Evolutionary conservation across 75 land plant genomes (phyloP), one percentile per base, ranked within the genome.

Genomic region (Selaginella moellendorffii): DNA sequence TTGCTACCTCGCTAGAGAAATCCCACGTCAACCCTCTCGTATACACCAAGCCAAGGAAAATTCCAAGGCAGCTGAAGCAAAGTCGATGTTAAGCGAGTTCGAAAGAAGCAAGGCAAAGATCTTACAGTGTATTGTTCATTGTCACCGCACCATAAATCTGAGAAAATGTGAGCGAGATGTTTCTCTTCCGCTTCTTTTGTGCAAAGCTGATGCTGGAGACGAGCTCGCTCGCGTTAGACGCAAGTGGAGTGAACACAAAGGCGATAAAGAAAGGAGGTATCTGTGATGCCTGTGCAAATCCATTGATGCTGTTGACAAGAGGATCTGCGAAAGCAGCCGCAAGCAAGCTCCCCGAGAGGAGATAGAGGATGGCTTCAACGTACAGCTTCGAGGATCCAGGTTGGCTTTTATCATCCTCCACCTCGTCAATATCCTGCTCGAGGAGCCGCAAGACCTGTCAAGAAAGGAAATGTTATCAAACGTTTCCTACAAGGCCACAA

Each of bases 231-330:
- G 75, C 69, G 54, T 73, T 73, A 1, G 75, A 67, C 51, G 75
- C 75, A 26, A 73, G 30, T 24, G 75, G 75, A 28, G 70, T 67
- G 0, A 68, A 69, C 0, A 73, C 75, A 25, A 73, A 73, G 26
- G 75, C 75, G 27, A 73, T 67, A 63, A 73, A 73, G 58, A 73
- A 73, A 9, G 75, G 70, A 12, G 75, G 75, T 17, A 73, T 73
- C 5, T 52, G 24, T 0, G 70, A 67, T 2, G 70, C 65, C 2
- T 24, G 24, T 0, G 75, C 67, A 31, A 73, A 73, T 52, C 51
- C 62, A 8, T 68, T 59, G 17, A 73, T 73, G 54, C 65, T 63
- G 27, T 68, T 70, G 26, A 73, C 70, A 52, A 73, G 26, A 22
- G 75, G 75, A 28, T 73, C 75, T 27, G 75, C 71, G 54, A 73